Base-by-base conservation (phyloP, 139 green algal genomes). In the Chlamydomonas incerta region DNA sequence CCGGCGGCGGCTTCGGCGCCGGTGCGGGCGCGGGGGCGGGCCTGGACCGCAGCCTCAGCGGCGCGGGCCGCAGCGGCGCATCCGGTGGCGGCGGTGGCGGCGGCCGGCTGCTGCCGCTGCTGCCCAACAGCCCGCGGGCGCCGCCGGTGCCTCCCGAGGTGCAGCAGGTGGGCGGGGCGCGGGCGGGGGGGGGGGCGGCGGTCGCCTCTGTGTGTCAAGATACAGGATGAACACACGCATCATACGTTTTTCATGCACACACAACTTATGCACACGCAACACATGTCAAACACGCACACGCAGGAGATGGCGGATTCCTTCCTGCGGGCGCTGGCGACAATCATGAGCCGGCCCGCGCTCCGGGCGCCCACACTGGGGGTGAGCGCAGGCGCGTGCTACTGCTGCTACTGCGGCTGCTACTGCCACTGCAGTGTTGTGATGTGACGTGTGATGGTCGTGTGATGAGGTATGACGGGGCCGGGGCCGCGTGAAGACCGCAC, bases 301-400 rank as follows among this genome's bases (percentile, higher is more conserved):
- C 77, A 83, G 77, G 77, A 74, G 5, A 80, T 80, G 68, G 66
- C 33, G 13, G 81, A 87, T 17, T 35, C 55, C 52, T 87, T 87
- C 81, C 67, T 72, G 69, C 34, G 57, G 23, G 69, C 21, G 1
- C 81, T 87, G 57, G 34, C 68, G 2, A 33, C 26, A 20, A 46
- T 87, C 52, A 87, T 87, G 81, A 57, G 34, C 55, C 68, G 68
- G 9, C 66, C 37, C 67, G 81, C 71, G 52, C 69, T 29, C 6
- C 81, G 81, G 55, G 81, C 81, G 6, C 81, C 81, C 26, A 58
- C 69, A 0, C 55, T 87, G 26, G 58, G 55, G 81, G 77, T 83
- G 46, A 65, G 41, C 17, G 77, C 41, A 72, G 74, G 29, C 65
- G 29, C 4, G 28, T 74, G 63, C 31, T n/a, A n/a, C n/a, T n/a